phyloP scores from a whole-genome alignment of 2,329 filamentous ascomycete species.

The Monilinia polystroma region DNA sequence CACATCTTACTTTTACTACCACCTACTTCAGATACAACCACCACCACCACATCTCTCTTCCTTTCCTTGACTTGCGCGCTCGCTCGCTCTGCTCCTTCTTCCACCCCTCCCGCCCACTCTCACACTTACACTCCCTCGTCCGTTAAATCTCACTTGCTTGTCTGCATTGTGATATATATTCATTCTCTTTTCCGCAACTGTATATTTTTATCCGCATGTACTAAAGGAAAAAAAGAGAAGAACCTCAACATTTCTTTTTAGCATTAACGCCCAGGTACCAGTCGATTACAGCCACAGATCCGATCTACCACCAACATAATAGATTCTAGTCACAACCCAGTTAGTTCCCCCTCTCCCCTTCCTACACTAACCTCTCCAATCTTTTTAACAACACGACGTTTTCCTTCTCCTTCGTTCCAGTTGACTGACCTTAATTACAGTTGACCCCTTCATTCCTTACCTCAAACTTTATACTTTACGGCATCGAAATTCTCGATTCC shows the following conservation, averaged over 20 bases:
- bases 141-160: constrained; percentile 6
- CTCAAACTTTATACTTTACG: constrained; percentile 24
- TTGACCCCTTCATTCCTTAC: constrained; percentile 33
- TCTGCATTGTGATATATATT: constrained; percentile 20
- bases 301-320: constrained; percentile 17
- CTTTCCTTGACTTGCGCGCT: constrained; percentile 19
- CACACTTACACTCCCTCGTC: neutral
- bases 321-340: constrained; percentile 8
- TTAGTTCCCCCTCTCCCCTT: constrained; percentile 16
- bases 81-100: constrained; percentile 12
- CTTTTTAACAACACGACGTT: constrained; percentile 8
- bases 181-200: constrained; percentile 14
- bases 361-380: constrained; percentile 15
- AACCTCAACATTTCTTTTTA: constrained; percentile 16
- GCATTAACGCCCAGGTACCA: constrained; percentile 18
- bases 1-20: constrained; percentile 23
- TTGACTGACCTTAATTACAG: constrained; percentile 22
- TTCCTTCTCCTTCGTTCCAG: constrained; percentile 19
- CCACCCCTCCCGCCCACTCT: constrained; percentile 20
- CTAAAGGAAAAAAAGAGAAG: neutral
- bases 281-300: constrained; percentile 22
- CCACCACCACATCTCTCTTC: constrained; percentile 12
- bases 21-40: constrained; percentile 14
- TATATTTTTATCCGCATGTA: constrained; percentile 5
- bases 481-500: constrained; percentile 27